phyloP scores from a whole-genome alignment of 164 flowering plant genomes.

The Chimonanthus salicifolius region DNA sequence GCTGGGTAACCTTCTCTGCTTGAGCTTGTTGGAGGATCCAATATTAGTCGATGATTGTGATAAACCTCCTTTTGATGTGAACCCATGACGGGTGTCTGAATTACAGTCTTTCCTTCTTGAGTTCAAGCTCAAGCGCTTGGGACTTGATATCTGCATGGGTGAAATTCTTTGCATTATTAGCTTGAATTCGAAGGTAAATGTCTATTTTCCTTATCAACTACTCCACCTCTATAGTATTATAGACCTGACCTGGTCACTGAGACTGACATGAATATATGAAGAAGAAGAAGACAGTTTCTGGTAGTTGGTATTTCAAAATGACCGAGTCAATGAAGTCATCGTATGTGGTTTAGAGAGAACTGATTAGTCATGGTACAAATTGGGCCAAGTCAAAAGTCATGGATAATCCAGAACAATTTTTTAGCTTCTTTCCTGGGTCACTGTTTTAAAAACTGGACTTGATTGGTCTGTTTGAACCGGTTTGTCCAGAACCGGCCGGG shows the following conservation, averaged over 20 bases:
- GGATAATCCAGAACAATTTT: too few species aligned
- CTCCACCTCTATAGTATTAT: background rate
- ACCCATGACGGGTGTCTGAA: background rate
- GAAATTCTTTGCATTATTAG: background rate
- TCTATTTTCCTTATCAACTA: background rate
- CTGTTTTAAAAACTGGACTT: too few species aligned
- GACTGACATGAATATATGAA: background rate
- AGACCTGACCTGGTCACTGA: background rate
- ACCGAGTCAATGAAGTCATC: background rate
- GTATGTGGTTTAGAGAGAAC: too few species aligned
- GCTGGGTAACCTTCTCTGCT: constrained; percentile 8
- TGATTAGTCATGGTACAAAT: too few species aligned
- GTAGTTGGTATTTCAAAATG: background rate
- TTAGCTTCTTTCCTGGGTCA: too few species aligned
- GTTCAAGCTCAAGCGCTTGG: background rate
- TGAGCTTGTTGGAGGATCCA: background rate
- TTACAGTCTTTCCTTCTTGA: background rate
- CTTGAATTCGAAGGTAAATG: background rate
- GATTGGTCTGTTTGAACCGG: too few species aligned
- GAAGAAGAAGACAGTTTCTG: background rate
- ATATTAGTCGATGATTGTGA: background rate
- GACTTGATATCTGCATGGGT: background rate
- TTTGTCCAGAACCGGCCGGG: too few species aligned
- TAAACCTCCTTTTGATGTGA: background rate
- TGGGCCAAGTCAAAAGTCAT: too few species aligned